These are phyloP conservation scores for Colletotrichum sp. DNA, from an alignment of 2,329 filamentous ascomycete genomes.

Conservation along the genomic window DNA sequence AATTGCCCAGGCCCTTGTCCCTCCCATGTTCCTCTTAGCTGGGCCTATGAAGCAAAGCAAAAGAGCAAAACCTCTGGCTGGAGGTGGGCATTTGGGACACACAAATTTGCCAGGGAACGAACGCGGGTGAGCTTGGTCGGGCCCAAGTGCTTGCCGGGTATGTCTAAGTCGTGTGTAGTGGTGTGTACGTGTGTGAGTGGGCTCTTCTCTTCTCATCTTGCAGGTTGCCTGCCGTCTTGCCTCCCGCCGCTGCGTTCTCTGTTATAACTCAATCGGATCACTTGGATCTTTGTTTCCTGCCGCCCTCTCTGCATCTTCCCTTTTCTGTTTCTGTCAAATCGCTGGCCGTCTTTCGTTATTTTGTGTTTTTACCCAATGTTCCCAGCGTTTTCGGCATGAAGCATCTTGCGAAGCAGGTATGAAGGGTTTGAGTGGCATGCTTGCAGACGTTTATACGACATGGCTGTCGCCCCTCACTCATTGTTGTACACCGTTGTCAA, in stretches of 20 bases:
- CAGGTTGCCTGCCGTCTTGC: conserved; percentile 11
- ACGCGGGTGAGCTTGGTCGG: conserved; percentile 1
- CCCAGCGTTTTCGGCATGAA: conserved; percentile 16
- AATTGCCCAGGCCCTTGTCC: conserved; percentile 24
- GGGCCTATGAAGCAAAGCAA: conserved; percentile 16
- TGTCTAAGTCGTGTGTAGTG: not conserved
- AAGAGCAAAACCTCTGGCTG: conserved; percentile 1
- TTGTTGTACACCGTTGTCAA: conserved; percentile 48
- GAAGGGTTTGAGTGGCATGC: conserved; percentile 46
- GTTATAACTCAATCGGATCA: conserved; percentile 20
- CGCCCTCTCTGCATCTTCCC: not conserved
- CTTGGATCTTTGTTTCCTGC: conserved; percentile 9
- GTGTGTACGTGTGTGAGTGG: not conserved
- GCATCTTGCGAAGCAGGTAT: conserved; percentile 30
- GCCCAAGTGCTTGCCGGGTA: conserved; percentile 2
- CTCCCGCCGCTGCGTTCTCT: conserved; percentile 3
- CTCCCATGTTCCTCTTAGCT: conserved; percentile 17
- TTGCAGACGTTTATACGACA: conserved; percentile 46
- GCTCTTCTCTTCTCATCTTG: conserved; percentile 14
- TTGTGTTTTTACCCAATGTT: conserved; percentile 1
- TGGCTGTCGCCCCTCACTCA: conserved; percentile 52
- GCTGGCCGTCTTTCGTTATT: conserved; percentile 18
- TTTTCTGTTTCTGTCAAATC: conserved; percentile 16
- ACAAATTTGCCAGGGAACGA: not conserved
- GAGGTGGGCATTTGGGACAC: conserved; percentile 1